These are phyloP conservation scores for Fragaria ananassa DNA, from an alignment of 306 rosid species.

Conservation along the genomic window DNA sequence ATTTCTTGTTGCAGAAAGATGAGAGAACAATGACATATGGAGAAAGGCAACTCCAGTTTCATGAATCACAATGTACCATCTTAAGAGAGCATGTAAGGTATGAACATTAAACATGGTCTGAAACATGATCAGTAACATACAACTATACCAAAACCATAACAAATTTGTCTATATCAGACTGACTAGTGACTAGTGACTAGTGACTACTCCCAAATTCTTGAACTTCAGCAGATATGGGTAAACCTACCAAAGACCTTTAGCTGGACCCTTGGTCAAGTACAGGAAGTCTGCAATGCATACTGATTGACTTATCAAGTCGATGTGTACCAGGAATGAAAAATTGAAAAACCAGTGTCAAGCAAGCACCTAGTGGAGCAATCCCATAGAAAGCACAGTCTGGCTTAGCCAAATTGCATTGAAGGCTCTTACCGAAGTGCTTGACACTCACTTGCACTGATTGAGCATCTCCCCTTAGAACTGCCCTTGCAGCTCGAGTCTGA, in stretches of 20 bases:
- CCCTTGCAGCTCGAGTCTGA: slow-evolving; percentile 61
- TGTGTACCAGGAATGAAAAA: slow-evolving; percentile 73
- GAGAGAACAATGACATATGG: neutral
- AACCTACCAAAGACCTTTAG: slow-evolving; percentile 27
- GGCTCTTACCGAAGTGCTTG: slow-evolving; percentile 88
- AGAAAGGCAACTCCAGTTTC: neutral
- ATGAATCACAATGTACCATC: neutral
- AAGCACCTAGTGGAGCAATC: slow-evolving; percentile 72
- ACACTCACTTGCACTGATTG: slow-evolving; percentile 88
- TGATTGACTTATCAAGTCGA: slow-evolving; percentile 83
- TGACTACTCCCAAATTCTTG: neutral
- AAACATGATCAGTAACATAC: neutral
- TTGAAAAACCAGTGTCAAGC: slow-evolving; percentile 66
- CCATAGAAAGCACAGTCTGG: slow-evolving; percentile 99
- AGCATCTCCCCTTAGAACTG: slow-evolving; percentile 71
- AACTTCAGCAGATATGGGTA: neutral
- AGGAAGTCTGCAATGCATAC: slow-evolving; percentile 95
- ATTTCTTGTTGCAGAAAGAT: neutral
- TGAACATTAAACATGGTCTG: neutral
- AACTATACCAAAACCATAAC: neutral
- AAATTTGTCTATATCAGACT: neutral
- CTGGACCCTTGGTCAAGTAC: slow-evolving; percentile 72
- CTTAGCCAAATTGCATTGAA: slow-evolving; percentile 81
- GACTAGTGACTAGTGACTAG: neutral
- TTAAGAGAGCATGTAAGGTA: neutral